A percentile compares a stretch with the other conserved stretches of the same genome.
Evolutionary conservation across 345 rosid genomes (phyloP).

Genomic region (Noccaea caerulescens): DNA sequence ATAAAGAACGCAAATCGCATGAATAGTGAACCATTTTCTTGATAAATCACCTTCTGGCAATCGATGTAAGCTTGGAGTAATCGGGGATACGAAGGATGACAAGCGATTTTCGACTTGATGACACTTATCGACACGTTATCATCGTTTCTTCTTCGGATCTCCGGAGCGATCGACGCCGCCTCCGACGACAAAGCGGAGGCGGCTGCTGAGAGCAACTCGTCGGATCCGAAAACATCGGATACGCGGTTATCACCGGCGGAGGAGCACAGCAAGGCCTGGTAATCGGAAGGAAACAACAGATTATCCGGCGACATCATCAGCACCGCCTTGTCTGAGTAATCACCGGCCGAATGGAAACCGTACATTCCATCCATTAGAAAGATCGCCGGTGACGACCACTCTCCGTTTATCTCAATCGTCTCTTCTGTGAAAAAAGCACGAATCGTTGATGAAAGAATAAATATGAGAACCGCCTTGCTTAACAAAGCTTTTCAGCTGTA

Average conservation of each 20-base stretch:
- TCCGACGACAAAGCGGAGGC: conserved; percentile 73
- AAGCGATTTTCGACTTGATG: conserved; percentile 80
- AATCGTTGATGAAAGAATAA: conserved; percentile 10
- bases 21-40: conserved; percentile 11
- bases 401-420: neutral
- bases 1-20: conserved; percentile 20
- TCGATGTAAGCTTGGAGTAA: conserved; percentile 84
- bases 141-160: conserved; percentile 48
- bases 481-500: conserved; percentile 1
- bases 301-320: conserved; percentile 71
- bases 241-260: conserved; percentile 49
- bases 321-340: conserved; percentile 61
- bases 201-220: conserved; percentile 63
- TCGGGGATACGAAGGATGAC: conserved; percentile 87
- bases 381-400: conserved; percentile 7
- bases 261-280: conserved; percentile 54
- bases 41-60: conserved; percentile 81
- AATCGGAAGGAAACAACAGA: conserved; percentile 62
- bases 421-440: neutral
- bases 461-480: neutral
- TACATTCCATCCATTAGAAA: conserved; percentile 78
- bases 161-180: conserved; percentile 66
- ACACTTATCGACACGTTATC: conserved; percentile 49
- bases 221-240: conserved; percentile 62
- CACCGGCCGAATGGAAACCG: conserved; percentile 51